These are phyloP conservation scores for Kandelia obovata DNA, from an alignment of 345 rosid species.

Conservation along the genomic window DNA sequence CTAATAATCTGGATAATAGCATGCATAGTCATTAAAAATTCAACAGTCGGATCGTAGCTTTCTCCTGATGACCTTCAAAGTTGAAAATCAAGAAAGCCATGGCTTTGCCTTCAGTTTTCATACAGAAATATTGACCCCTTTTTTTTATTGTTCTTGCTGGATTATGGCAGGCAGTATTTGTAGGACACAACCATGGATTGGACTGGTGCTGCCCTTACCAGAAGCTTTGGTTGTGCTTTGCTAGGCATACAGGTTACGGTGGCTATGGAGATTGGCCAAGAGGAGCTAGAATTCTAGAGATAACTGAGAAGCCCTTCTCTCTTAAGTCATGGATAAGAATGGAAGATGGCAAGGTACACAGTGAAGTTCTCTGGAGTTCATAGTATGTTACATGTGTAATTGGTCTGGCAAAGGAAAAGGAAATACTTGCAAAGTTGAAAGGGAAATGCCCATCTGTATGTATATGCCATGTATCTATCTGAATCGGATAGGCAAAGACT, in stretches of 20 bases:
- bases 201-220: conserved; percentile 91
- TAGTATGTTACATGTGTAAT: conserved; percentile 2
- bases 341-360: conserved; percentile 67
- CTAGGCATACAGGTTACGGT: conserved; percentile 82
- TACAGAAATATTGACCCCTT: not conserved
- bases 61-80: not conserved
- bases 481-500: no score
- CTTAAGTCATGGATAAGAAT: conserved; percentile 84
- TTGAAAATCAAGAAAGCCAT: conserved; percentile 8
- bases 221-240: conserved; percentile 87
- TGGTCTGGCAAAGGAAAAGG: not conserved
- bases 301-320: conserved; percentile 53
- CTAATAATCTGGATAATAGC: no score
- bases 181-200: conserved; percentile 90
- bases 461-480: no score
- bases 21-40: no score
- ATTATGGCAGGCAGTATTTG: conserved; percentile 71
- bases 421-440: not conserved
- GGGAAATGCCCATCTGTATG: no score
- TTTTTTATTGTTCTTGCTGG: conserved; percentile 4
- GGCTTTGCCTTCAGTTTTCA: not conserved
- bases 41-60: no score
- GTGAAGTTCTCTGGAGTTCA: conserved; percentile 50
- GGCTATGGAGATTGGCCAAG: conserved; percentile 83
- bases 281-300: conserved; percentile 80